Conservation (phyloP, 73 alveolate species). For the Loxodes magnus region DNA sequence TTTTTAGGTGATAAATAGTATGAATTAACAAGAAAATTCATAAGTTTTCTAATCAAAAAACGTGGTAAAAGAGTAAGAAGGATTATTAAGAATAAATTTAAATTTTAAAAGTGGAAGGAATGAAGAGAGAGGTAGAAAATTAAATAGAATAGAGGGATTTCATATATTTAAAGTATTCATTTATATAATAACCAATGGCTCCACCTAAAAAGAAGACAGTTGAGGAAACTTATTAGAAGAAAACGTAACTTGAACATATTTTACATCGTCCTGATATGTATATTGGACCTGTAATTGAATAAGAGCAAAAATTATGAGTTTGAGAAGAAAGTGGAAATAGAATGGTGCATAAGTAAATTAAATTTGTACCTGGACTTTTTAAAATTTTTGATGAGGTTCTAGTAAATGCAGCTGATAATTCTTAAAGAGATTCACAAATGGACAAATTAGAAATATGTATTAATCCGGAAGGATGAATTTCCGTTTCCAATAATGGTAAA, state of each 20-base stretch:
- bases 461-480: slow-evolving; percentile 55
- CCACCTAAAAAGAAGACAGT: slow-evolving; percentile 39
- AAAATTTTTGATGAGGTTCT: slow-evolving; percentile 91
- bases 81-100: too few species aligned
- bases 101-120: too few species aligned
- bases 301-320: slow-evolving; percentile 69
- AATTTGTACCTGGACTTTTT: slow-evolving; percentile 91
- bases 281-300: slow-evolving; percentile 72
- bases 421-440: slow-evolving; percentile 85
- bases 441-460: slow-evolving; percentile 84
- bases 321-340: slow-evolving; percentile 30
- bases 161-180: too few species aligned
- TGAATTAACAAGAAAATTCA: too few species aligned
- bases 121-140: too few species aligned
- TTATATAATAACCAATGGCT: too few species aligned
- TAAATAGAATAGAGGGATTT: too few species aligned
- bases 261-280: slow-evolving; percentile 92
- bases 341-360: slow-evolving; percentile 59
- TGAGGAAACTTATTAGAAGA: slow-evolving; percentile 79
- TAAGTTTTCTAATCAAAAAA: too few species aligned
- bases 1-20: too few species aligned
- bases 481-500: slow-evolving; percentile 87
- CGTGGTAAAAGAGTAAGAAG: too few species aligned
- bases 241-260: slow-evolving; percentile 82
- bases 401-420: slow-evolving; percentile 99